Evolutionary conservation across 306 rosid species (phyloP), one percentile per base, ranked within the genome.

Genomic region (Quercus ilex): DNA sequence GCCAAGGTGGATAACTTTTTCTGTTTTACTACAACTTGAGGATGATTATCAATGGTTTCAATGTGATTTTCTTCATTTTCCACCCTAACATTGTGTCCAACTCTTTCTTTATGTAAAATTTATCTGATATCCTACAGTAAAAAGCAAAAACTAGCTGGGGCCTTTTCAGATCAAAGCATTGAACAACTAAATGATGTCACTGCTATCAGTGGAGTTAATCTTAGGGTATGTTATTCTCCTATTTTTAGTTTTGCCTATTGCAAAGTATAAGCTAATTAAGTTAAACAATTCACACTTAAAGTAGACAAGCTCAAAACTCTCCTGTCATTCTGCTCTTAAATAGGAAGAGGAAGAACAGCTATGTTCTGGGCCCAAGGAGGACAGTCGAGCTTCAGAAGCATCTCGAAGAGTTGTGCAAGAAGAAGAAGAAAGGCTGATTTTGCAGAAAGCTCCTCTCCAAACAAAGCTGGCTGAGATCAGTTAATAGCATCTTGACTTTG

Each of bases 141-240:
- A 90, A 94, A 92, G 87, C 99, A 90, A 82, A 94, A 94, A 74
- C 84, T 81, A 55, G 87, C 95, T 19, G 97, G 98, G 75, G 82
- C 79, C 71, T 92, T 93, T 80, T 58, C 81, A 49, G 97, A 94
- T 80, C 97, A 84, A 84, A 94, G 97, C 90, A 87, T 94, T 78
- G 97, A 92, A 65, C 95, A 91, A 69, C 99, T 94, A 72, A 94
- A 94, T 83, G 97, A 94, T 60, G 99, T 92, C 74, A 91, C 97
- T 49, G 99, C 97, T 69, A 93, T 92, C 79, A 92, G 99, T 86
- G 99, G 99, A 86, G 97, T 94, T 80, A 95, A 94, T 82, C 96
- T 92, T 74, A 90, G 97, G 97, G 99, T 94, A 90, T 71, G 73
- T 68, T 78, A 46, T 81, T 31, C 79, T 60, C 72, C 59, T 79